Evolutionary conservation across 257 asterid genomes (phyloP).

Genomic region (Orobanche coerulescens): DNA sequence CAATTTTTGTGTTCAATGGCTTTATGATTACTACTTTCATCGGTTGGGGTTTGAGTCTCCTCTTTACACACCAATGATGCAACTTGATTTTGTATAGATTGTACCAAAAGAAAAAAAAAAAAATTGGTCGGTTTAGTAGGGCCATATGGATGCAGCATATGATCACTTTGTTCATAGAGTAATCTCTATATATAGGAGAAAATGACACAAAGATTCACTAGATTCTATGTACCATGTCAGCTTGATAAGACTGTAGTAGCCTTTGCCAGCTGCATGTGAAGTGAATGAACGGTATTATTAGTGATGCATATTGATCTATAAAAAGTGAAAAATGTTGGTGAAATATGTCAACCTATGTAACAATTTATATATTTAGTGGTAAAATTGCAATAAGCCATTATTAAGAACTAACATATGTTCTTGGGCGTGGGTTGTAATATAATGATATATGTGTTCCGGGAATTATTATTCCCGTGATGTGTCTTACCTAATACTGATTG

Average conservation of each 20-base stretch:
- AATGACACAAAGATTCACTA: slow-evolving; percentile 27
- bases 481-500: too few species aligned
- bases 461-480: too few species aligned
- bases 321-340: too few species aligned
- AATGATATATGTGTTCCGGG: too few species aligned
- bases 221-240: slow-evolving; percentile 18
- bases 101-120: too few species aligned
- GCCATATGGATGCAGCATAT: slow-evolving; percentile 3
- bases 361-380: too few species aligned
- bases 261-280: neutral
- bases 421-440: too few species aligned
- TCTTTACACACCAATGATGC: slow-evolving; percentile 16
- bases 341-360: too few species aligned
- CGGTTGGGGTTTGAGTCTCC: neutral
- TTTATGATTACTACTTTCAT: neutral
- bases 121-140: slow-evolving; percentile 30
- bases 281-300: neutral
- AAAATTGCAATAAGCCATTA: too few species aligned
- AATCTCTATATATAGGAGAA: slow-evolving; percentile 7
- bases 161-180: slow-evolving; percentile 1
- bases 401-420: too few species aligned
- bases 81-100: slow-evolving; percentile 5
- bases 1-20: neutral
- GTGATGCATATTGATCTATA: too few species aligned
- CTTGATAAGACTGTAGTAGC: neutral